Evolutionary conservation across 129 eudicot species (phyloP).

Genomic region (Flaveria linearis): DNA sequence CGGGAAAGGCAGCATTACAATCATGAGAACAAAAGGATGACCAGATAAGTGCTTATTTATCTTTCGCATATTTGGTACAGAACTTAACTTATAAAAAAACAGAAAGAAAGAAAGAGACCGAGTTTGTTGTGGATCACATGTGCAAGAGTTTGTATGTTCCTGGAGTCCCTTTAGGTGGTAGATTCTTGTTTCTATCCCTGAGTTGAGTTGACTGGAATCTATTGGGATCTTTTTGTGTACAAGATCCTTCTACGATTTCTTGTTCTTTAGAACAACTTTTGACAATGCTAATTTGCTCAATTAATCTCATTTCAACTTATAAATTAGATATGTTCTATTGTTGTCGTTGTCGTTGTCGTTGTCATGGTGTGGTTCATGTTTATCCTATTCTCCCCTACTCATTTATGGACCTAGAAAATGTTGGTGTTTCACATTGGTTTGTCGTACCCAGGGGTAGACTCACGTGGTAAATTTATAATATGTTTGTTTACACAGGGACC

Average conservation of each 20-base stretch:
- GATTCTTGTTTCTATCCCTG: slow-evolving; percentile 42
- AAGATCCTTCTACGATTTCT: slow-evolving; percentile 47
- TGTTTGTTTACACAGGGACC: no score
- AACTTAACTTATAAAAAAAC: slow-evolving; percentile 4
- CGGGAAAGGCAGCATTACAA: slow-evolving; percentile 95
- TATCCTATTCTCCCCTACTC: background rate
- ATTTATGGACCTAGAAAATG: background rate
- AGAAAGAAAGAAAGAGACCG: slow-evolving; percentile 16
- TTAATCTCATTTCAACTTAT: slow-evolving; percentile 26
- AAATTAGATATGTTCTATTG: background rate
- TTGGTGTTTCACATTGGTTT: background rate
- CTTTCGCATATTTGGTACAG: slow-evolving; percentile 26
- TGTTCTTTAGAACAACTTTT: slow-evolving; percentile 26
- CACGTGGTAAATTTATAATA: no score
- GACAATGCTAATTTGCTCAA: slow-evolving; percentile 34
- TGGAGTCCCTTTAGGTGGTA: slow-evolving; percentile 32
- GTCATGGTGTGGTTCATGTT: background rate
- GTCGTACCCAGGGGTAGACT: background rate
- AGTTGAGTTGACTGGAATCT: slow-evolving; percentile 35
- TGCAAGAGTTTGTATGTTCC: slow-evolving; percentile 33
- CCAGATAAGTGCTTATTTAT: slow-evolving; percentile 16
- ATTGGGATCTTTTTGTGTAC: slow-evolving; percentile 41
- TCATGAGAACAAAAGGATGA: slow-evolving; percentile 95
- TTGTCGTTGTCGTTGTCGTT: background rate
- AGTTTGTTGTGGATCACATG: slow-evolving; percentile 16